Conservation (phyloP, 1,139 yeast species). For the Hyphopichia buzzinii region DNA sequence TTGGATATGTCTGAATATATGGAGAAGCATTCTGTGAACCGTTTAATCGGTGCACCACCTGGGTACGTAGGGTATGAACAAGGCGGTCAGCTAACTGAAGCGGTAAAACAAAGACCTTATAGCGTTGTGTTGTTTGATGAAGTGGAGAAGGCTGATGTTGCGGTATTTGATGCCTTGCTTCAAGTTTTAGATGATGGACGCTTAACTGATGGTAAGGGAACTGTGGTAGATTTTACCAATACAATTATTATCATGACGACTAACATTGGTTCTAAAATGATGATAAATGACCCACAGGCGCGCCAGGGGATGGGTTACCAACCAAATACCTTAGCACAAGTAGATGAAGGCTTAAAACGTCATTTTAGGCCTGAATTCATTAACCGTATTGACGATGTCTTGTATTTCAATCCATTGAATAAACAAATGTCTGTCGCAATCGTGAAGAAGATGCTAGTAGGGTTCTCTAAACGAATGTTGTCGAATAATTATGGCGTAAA, state of each 20-base stretch:
- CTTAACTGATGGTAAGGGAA: conserved; percentile 91
- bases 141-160: conserved; percentile 95
- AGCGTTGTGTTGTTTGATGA: conserved; percentile 92
- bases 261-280: conserved; percentile 89
- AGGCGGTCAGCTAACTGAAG: conserved; percentile 94
- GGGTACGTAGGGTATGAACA: conserved; percentile 97
- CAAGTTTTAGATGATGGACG: conserved; percentile 96
- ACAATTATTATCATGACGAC: conserved; percentile 96
- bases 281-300: conserved; percentile 56
- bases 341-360: conserved; percentile 63
- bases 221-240: conserved; percentile 88
- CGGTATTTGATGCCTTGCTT: conserved; percentile 78
- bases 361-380: conserved; percentile 92
- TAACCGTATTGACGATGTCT: conserved; percentile 86
- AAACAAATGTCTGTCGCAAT: conserved; percentile 69
- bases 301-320: conserved; percentile 46
- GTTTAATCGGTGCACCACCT: conserved; percentile 98
- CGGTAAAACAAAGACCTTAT: conserved; percentile 91
- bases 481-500: conserved; percentile 73
- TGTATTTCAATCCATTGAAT: conserved; percentile 86
- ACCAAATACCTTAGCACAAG: conserved; percentile 51
- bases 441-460: conserved; percentile 77
- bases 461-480: conserved; percentile 76
- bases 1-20: conserved; percentile 98
- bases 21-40: conserved; percentile 85